Base-by-base conservation (phyloP, 768 basidiomycete genomes). In the Phlebiopsis gigantea region DNA sequence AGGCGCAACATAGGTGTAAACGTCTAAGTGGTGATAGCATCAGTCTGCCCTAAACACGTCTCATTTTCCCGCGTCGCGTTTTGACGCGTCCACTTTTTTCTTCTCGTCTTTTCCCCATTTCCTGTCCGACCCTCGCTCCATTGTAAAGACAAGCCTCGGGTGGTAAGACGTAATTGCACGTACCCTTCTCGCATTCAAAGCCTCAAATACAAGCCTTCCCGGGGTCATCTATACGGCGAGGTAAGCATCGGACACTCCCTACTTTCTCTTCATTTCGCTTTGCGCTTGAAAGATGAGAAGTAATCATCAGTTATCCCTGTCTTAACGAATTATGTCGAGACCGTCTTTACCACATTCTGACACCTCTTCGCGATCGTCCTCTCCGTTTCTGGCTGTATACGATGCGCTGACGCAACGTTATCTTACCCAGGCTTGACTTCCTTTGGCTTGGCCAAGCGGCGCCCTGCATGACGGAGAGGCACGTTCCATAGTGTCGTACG, bases 251-350 rank as follows among this genome's bases (percentile, higher is more conserved):
- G 17, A 10, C 34, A 19, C 31, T 41, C 19, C 14, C 50, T 51
- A 30, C 21, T 41, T 25, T 51, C 30, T 19, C 48, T 31, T n/a
- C 28, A 51, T 51, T 31, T 51, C 50, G 50, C 50, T 51, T 51
- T n/a, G n/a, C 50, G 50, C 34, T 22, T 5, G 14, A 4, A 39
- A 29, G 50, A 51, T 56, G 58, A 60, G 55, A 60, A 34, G 15
- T 31, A 21, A 44, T 47, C 47, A 31, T 42, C 57, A 60, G 58
- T 60, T 60, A 60, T 60, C 58, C 58, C 58, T 60, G 58, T 60
- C 58, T 60, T 60, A 60, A 60, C 44, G 41, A 29, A 39, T 29
- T 31, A 60, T 60, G 58, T 60, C 58, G 58, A 60, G 49, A 56
- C 53, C 26, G 43, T 30, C n/a, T 45, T 46, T 24, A 41, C 34